Evolutionary conservation across 495 filamentous ascomycete genomes (phyloP).

Genomic region (Penicillium parvum): DNA sequence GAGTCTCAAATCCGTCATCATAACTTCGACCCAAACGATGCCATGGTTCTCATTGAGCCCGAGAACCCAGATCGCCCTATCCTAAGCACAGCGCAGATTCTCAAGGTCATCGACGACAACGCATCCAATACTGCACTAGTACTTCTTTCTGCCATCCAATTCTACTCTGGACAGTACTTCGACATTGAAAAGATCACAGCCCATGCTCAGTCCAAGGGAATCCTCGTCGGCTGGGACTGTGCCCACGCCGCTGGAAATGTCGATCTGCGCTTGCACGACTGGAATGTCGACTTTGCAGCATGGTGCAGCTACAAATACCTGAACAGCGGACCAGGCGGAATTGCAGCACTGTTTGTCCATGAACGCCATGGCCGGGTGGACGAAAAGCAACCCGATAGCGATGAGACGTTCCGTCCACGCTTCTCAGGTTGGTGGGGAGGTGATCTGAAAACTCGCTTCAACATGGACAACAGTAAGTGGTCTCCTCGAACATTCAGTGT

Average conservation of each 20-base stretch:
- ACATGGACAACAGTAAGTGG: constrained; percentile 62
- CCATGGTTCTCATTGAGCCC: constrained; percentile 75
- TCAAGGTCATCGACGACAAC: constrained; percentile 70
- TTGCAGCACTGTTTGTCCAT: constrained; percentile 86
- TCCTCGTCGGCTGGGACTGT: constrained; percentile 90
- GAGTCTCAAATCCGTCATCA: constrained; percentile 85
- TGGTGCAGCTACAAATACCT: constrained; percentile 99
- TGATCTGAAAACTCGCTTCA: constrained; percentile 70
- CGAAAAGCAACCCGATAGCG: constrained; percentile 29
- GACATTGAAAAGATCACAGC: constrained; percentile 82
- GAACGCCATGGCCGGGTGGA: constrained; percentile 59
- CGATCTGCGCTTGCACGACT: constrained; percentile 74
- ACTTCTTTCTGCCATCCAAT: constrained; percentile 87
- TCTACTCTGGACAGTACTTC: constrained; percentile 88
- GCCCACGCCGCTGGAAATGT: constrained; percentile 95
- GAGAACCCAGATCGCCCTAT: constrained; percentile 44
- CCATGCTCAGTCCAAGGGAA: constrained; percentile 68
- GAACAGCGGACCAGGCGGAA: constrained; percentile 83
- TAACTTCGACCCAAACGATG: constrained; percentile 57
- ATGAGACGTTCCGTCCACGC: constrained; percentile 47
- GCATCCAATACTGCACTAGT: constrained; percentile 72
- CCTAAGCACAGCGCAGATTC: constrained; percentile 68
- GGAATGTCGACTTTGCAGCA: constrained; percentile 93
- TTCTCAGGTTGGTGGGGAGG: constrained; percentile 91
- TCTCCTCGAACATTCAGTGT: background rate